Base-by-base conservation (phyloP, 768 basidiomycete genomes). In the Strobilomyces confusus region DNA sequence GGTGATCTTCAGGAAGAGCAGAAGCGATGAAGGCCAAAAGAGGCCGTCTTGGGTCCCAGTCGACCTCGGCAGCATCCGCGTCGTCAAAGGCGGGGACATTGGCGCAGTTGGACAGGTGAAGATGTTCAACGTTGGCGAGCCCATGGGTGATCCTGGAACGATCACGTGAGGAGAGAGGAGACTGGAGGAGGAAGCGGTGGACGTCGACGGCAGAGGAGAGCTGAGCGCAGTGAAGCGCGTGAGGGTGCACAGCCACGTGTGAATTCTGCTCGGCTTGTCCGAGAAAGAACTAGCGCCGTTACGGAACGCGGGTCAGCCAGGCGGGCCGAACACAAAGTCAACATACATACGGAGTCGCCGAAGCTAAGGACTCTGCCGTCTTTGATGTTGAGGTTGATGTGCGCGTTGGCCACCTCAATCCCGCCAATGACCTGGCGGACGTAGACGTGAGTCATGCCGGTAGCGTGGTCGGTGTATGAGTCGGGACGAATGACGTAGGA, bases 371-470 rank as follows among this genome's bases (percentile, higher is more conserved):
- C 80, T 60, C 79, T 72, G 41, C 92, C 93, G 50, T 89, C 80
- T 71, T 86, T 86, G 70, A 98, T 76, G 75, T 98, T 97, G 65
- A 99, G 72, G 69, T 98, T 98, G 75, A 97, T 82, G 70, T 97
- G 88, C 26, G 89, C 91, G 63, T 97, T 92, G 12, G 80, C 79
- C 15, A 99, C 92, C 65, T 95, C 91, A 42, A 95, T 74, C 14
- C 92, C 93, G 52, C 89, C 84, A 63, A 94, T 73, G 53, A 89
- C 57, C 73, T 99, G 95, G 60, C 86, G 81, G 56, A 87, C 84
- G 67, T 95, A 95, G 61, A 93, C 77, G 71, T 98, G 93, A 26
- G 91, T 87, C 47, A 97, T 78, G n/a, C 88, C 89, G 3, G 90
- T 93, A 55, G 80, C 82, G 54, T 74, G 71, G 73, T 98, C 95